phyloP scores from a whole-genome alignment of 73 alveolate species.

The Blepharisma stoltei region DNA sequence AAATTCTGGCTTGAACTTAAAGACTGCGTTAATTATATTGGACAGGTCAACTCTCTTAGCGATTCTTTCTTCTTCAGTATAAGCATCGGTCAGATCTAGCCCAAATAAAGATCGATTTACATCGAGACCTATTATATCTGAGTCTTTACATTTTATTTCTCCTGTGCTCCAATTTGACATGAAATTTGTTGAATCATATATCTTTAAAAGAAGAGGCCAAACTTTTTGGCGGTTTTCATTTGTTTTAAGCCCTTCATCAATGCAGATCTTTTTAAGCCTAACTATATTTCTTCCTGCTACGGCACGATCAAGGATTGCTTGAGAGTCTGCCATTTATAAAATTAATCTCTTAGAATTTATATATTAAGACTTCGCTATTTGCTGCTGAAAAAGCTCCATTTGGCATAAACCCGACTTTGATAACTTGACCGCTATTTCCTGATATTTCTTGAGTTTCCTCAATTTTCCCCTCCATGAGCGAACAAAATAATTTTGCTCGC shows the following conservation, averaged over 20 bases:
- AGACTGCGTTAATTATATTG: not conserved
- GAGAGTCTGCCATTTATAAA: no score
- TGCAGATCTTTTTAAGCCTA: no score
- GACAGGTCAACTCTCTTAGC: not conserved
- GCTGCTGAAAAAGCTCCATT: no score
- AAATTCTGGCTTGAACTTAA: constrained; percentile 4
- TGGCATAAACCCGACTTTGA: no score
- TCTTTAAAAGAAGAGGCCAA: constrained; percentile 15
- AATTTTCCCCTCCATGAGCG: no score
- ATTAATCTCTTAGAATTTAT: no score
- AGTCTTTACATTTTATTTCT: not conserved
- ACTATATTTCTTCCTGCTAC: no score
- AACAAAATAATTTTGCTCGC: no score
- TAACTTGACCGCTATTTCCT: no score
- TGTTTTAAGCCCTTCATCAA: not conserved
- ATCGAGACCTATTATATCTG: not conserved
- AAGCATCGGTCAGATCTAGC: not conserved
- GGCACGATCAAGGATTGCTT: no score
- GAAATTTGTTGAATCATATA: not conserved
- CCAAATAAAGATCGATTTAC: constrained; percentile 20
- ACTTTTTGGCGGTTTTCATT: not conserved
- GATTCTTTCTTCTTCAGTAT: constrained; percentile 5
- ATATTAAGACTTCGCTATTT: no score
- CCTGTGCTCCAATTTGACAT: not conserved
- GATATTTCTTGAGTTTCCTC: no score